Evolutionary conservation across 1,284 basidiomycete species (phyloP), one percentile per base, ranked within the genome.

Genomic region (Irpex rosettiformis): DNA sequence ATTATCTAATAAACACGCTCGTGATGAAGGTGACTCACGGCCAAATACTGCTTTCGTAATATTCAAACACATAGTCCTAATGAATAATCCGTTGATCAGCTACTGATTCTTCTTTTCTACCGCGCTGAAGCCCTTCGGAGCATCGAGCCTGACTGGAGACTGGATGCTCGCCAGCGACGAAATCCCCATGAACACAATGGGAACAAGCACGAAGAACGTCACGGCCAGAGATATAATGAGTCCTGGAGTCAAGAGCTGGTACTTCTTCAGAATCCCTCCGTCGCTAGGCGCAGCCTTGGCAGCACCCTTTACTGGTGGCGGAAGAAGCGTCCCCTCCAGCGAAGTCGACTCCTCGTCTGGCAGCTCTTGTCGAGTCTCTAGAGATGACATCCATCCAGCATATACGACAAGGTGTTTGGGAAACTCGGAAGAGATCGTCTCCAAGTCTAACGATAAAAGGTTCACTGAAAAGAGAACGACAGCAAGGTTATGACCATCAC

Each of bases 101-200:
- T 48, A 93, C 77, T 93, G 90, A 65, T 79, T 86, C 81, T 94
- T 94, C 78, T 82, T 91, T 67, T 89, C 87, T 60, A 82, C 79
- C 8, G 84, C 84, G 64, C 77, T 86, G 65, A 81, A 87, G 7
- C 81, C 80, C 71, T 84, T 89, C n/a, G 85, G 83, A 7, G 78
- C 73, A 59, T 88, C 86, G 47, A 80, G 77, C 37, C 82, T 75
- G 47, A 88, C 65, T 4, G 88, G 83, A 48, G 85, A 89, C 71
- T 94, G 89, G 61, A 94, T 91, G 62, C 87, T 85, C 11, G 86
- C 81, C 29, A 95, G 77, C 1, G 91, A 84, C 13, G 73, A 78
- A 56, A 94, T 79, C 33, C 89, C 89, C 43, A 90, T 62, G 66
- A 85, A 71, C 13, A 91, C 69, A 45, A 90, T 75, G 0, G 93